Percentiles rank a stretch among this genome's conserved stretches.
Evolutionary conservation across 208 protist species (phyloP).

Genomic region (Novymonas esmeraldas): DNA sequence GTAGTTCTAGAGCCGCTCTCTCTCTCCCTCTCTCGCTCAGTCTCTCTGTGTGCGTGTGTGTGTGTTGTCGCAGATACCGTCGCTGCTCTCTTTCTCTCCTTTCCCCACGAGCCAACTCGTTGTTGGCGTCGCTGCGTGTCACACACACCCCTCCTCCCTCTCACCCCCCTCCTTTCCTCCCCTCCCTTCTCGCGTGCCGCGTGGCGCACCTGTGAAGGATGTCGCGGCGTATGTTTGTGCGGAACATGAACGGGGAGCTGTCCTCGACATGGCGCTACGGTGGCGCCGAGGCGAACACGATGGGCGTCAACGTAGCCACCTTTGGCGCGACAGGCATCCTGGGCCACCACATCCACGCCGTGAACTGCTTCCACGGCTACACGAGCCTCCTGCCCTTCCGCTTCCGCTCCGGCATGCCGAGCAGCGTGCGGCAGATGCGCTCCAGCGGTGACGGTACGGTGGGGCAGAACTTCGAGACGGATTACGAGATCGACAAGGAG

Average conservation of each 20-base stretch:
- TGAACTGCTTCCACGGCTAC: conserved; percentile 82
- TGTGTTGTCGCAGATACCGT: no score
- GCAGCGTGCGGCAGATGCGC: conserved; percentile 75
- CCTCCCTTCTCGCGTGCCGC: background rate
- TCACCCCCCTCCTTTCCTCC: background rate
- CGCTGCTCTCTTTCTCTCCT: no score
- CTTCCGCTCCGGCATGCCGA: conserved; percentile 80
- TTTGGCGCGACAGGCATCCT: conserved; percentile 89
- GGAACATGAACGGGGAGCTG: conserved; percentile 88
- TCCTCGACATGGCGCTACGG: conserved; percentile 82
- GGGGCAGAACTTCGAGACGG: conserved; percentile 88
- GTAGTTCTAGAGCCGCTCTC: no score
- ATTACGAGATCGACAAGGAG: conserved; percentile 92
- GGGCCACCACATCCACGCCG: conserved; percentile 72
- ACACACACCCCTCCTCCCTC: background rate
- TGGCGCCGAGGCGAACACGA: conserved; percentile 75
- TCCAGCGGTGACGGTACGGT: conserved; percentile 83
- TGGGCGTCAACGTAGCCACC: conserved; percentile 86
- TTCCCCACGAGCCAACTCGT: no score
- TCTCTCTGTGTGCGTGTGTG: no score
- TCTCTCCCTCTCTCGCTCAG: no score
- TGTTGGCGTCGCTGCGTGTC: background rate
- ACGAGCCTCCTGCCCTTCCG: conserved; percentile 88
- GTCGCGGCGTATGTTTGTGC: conserved; percentile 87
- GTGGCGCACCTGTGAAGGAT: conserved; percentile 32